Percentiles rank a stretch among this genome's conserved stretches.
Evolutionary conservation across 2,329 filamentous ascomycete genomes (phyloP).

Genomic region (Fusarium penzigii): DNA sequence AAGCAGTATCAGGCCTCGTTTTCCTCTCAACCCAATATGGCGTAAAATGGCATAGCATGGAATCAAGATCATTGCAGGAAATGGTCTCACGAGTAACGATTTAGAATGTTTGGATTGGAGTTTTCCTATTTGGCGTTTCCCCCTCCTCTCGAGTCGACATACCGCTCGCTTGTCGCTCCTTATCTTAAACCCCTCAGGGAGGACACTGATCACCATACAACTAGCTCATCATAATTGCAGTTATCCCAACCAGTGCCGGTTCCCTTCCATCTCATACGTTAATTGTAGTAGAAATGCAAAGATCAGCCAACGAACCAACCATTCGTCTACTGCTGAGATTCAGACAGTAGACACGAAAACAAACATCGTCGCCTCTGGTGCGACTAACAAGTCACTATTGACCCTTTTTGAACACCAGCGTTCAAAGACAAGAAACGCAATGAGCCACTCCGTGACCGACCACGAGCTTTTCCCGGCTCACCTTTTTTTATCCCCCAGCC

Average conservation of each 20-base stretch:
- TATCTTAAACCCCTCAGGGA: slow-evolving; percentile 1
- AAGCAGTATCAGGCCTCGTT: no score
- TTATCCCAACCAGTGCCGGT: slow-evolving; percentile 6
- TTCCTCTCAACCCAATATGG: no score
- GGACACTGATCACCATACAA: background rate
- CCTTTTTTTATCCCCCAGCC: slow-evolving; percentile 24
- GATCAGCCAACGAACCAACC: background rate
- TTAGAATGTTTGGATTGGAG: slow-evolving; percentile 27
- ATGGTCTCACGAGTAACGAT: slow-evolving; percentile 1
- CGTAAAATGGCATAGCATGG: no score
- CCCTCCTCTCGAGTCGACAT: slow-evolving; percentile 9
- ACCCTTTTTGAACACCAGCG: slow-evolving; percentile 10
- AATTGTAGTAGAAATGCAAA: slow-evolving; percentile 7
- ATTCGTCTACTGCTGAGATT: slow-evolving; percentile 16
- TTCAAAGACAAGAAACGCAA: slow-evolving; percentile 10
- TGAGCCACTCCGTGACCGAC: slow-evolving; percentile 14
- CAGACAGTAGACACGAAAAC: slow-evolving; percentile 15
- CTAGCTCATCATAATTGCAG: background rate
- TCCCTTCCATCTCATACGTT: background rate
- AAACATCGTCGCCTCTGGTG: slow-evolving; percentile 12
- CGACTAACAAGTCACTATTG: slow-evolving; percentile 9
- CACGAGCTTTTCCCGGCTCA: slow-evolving; percentile 19
- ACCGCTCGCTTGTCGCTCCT: slow-evolving; percentile 2
- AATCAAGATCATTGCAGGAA: no score
- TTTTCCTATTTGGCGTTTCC: slow-evolving; percentile 12